phyloP scores from a whole-genome alignment of 768 basidiomycete genomes.

The Tricholoma bakamatsutake region DNA sequence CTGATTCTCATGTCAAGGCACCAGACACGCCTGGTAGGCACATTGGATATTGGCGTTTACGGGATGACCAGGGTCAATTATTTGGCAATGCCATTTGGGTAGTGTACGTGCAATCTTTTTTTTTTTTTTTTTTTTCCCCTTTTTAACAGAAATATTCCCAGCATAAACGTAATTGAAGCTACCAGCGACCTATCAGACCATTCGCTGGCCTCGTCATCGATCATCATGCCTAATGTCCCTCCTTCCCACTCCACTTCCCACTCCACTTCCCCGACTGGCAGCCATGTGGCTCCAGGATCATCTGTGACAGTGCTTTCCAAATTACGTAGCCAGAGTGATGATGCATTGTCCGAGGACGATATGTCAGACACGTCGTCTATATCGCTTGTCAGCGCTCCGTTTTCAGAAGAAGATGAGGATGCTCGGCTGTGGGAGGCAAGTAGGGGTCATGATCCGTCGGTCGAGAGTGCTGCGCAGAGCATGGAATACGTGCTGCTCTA shows the following conservation, averaged over 20 bases:
- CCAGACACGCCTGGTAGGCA: constrained; percentile 71
- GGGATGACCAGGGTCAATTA: constrained; percentile 46
- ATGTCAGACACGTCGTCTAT: constrained; percentile 43
- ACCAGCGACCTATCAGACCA: constrained; percentile 30
- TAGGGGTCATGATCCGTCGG: constrained; percentile 30
- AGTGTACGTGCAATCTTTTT: constrained; percentile 44
- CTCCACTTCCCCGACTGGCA: constrained; percentile 1
- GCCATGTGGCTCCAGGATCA: background rate
- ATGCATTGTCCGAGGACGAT: constrained; percentile 26
- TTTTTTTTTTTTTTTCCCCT: constrained; percentile 2
- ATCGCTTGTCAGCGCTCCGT: constrained; percentile 57
- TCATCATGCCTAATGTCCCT: constrained; percentile 57
- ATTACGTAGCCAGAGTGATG: constrained; percentile 15
- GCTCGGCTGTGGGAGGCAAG: constrained; percentile 57
- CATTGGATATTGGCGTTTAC: constrained; percentile 72
- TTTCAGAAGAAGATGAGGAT: constrained; percentile 50
- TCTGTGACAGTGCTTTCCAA: background rate
- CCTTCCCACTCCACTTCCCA: constrained; percentile 18
- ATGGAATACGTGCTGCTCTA: constrained; percentile 71
- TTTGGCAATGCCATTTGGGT: constrained; percentile 80
- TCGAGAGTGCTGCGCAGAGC: constrained; percentile 22
- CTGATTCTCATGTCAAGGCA: constrained; percentile 35
- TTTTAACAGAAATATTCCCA: constrained; percentile 18
- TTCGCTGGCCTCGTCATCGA: constrained; percentile 65
- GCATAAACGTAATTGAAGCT: constrained; percentile 63